These are phyloP conservation scores for Hymenoscyphus fraxineus DNA, from an alignment of 2,329 filamentous ascomycete species.

Conservation along the genomic window DNA sequence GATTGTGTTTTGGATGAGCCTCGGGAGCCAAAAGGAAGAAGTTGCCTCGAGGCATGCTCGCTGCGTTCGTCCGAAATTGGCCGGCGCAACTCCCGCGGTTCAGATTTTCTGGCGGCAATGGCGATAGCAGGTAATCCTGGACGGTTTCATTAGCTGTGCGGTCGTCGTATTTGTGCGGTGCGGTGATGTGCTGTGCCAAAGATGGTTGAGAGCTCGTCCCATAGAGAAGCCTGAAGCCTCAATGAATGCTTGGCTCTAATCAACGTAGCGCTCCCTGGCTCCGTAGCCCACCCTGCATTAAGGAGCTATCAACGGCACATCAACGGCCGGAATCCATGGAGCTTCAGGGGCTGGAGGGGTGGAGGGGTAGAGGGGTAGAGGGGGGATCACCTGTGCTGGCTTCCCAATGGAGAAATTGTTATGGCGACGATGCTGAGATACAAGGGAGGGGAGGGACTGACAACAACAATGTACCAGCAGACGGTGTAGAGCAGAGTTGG, in stretches of 20 bases:
- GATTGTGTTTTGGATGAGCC: neutral
- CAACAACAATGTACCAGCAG: too few relatives aligned
- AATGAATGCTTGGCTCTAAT: neutral
- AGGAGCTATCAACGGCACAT: neutral
- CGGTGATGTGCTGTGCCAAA: neutral
- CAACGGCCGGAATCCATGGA: neutral
- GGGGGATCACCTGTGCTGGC: neutral
- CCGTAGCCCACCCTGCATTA: neutral
- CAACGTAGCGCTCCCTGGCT: neutral
- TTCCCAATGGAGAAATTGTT: neutral
- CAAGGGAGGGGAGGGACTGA: neutral
- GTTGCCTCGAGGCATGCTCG: neutral
- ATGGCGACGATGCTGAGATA: neutral
- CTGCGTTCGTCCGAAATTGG: neutral
- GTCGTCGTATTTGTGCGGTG: neutral
- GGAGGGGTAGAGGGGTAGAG: neutral
- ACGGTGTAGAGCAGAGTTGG: too few relatives aligned
- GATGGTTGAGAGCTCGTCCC: neutral
- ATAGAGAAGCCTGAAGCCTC: neutral
- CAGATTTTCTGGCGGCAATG: slow-evolving; percentile 8
- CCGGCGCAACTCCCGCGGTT: neutral
- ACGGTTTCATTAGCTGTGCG: neutral
- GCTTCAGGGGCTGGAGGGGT: neutral
- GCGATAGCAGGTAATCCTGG: neutral
- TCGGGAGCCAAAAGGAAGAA: neutral